Conservation (phyloP, 108 stramenopile genomes). For the Fragilariopsis cylindrus region DNA sequence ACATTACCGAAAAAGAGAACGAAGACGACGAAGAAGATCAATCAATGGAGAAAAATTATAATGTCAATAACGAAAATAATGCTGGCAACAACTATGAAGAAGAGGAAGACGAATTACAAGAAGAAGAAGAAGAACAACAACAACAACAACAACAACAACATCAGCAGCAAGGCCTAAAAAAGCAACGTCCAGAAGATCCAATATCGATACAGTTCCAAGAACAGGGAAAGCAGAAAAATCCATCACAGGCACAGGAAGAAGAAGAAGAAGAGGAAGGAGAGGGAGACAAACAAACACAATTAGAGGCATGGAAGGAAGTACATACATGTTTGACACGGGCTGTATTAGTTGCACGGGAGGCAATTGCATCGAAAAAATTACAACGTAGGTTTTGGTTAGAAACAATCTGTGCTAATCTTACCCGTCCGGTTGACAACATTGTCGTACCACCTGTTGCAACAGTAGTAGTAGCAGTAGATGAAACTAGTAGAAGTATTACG, state of each 20-base stretch:
- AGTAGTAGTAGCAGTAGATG: background rate
- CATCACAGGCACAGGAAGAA: background rate
- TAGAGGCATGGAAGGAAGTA: slow-evolving; percentile 66
- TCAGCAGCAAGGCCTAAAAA: background rate
- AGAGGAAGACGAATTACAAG: background rate
- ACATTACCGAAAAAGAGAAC: slow-evolving; percentile 8
- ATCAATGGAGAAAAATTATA: background rate
- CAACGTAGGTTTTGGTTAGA: slow-evolving; percentile 69
- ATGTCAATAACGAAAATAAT: background rate
- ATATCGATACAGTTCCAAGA: background rate
- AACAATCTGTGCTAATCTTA: slow-evolving; percentile 57
- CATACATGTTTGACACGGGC: slow-evolving; percentile 55
- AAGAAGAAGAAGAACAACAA: background rate
- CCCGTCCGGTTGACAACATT: background rate
- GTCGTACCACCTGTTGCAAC: too few relatives aligned
- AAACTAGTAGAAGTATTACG: background rate
- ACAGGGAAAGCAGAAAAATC: background rate
- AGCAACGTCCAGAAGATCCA: background rate
- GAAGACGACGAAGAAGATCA: background rate
- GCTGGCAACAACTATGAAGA: background rate
- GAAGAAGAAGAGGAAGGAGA: background rate
- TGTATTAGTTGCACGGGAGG: slow-evolving; percentile 55
- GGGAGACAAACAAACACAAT: slow-evolving; percentile 8
- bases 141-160: background rate
- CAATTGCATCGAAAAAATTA: slow-evolving; percentile 56